Evolutionary conservation across 805 yeast species (phyloP), one percentile per base, ranked within the genome.

Genomic region (Yamadazyma insecticola): DNA sequence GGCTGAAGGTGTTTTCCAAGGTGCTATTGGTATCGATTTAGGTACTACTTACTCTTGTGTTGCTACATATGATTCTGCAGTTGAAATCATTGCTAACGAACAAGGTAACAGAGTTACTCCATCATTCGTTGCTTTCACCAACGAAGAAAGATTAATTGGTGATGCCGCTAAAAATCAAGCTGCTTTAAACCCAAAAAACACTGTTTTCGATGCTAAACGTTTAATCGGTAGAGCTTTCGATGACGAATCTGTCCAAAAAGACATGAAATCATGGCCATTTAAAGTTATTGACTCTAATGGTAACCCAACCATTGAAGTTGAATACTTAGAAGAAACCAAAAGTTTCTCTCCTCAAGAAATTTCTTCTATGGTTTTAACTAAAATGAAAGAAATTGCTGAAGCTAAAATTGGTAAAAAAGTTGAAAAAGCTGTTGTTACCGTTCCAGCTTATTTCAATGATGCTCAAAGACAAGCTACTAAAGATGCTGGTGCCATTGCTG

Each of bases 1-100:
- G 89, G 85, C 89, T 81, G 96, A 88, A 78, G 96, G 96, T 82
- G 92, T 88, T 75, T 88, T 84, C 82, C 92, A 89, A 80, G 97
- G 97, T 83, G 70, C 70, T 61, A 65, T 65, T 54, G 72, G 72
- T 63, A 65, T 65, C 63, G 72, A 65, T 63, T 65, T 65, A 63
- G 72, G 72, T 65, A 65, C 72, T 36, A 65, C 72, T 44, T 65
- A 65, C 62, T 65, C 72, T 47, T 65, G 72, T 65, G 72, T 65
- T 50, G 72, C 72, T 54, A 63, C 70, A 49, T 64, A 54, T 55
- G 70, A 63, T 57, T 59, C 66, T 45, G 70, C 70, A 41, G 72
- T 65, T 48, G 72, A 65, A 54, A 65, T 65, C 48, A 65, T 65
- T 54, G 72, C 72, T 56, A 65, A 65, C 53, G 72, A 65, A 49